phyloP scores from a whole-genome alignment of 2,329 filamentous ascomycete species.

The Xylariaceae sp. region DNA sequence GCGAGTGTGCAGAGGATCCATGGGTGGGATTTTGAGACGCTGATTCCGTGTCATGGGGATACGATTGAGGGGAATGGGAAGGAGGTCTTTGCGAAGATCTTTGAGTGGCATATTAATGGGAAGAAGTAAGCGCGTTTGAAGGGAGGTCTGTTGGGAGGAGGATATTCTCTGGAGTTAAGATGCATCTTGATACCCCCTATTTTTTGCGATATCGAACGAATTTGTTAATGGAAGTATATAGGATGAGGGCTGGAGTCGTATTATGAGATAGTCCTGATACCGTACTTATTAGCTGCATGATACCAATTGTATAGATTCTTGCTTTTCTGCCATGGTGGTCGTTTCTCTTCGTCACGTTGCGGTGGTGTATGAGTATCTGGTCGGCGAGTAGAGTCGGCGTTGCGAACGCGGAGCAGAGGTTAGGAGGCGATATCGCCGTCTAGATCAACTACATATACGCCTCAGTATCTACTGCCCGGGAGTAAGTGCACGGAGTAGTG shows the following conservation, averaged over 20 bases:
- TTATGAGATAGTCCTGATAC: conserved; percentile 7
- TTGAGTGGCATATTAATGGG: conserved; percentile 71
- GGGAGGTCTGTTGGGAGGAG: no score
- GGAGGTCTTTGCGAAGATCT: conserved; percentile 68
- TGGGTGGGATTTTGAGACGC: conserved; percentile 75
- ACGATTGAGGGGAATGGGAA: conserved; percentile 71
- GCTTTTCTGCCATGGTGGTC: neutral
- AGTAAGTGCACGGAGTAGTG: no score
- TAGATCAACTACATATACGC: neutral
- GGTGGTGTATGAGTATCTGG: no score
- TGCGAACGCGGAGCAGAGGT: neutral
- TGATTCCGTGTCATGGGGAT: conserved; percentile 93
- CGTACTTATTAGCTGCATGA: conserved; percentile 19
- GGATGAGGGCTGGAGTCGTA: conserved; percentile 3
- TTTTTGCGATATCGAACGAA: neutral
- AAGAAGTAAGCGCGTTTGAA: conserved; percentile 25
- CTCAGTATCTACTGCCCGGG: no score
- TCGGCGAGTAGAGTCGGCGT: no score
- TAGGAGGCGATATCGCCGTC: neutral
- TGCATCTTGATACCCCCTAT: conserved; percentile 14
- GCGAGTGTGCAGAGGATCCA: conserved; percentile 64
- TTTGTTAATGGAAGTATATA: neutral
- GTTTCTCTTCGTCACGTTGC: neutral
- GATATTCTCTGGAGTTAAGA: no score
- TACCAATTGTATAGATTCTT: conserved; percentile 22